phyloP scores from a whole-genome alignment of 2,329 filamentous ascomycete species.

The Exophiala oligosperma region DNA sequence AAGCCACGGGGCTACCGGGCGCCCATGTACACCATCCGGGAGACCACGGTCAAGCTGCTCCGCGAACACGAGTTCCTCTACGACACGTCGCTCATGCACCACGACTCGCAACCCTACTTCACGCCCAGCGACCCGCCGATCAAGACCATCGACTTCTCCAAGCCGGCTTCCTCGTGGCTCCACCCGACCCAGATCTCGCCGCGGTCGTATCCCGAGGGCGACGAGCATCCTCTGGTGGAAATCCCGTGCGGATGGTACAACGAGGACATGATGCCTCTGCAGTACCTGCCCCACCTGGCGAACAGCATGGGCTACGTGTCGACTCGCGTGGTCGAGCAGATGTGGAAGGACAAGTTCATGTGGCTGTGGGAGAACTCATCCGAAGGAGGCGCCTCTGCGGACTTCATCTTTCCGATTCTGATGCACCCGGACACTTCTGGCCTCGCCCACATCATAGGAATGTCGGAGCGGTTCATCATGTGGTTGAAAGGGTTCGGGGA shows the following conservation, averaged over 20 bases:
- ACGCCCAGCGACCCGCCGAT: constrained; percentile 37
- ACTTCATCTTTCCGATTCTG: constrained; percentile 52
- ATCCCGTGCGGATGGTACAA: constrained; percentile 54
- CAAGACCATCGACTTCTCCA: constrained; percentile 41
- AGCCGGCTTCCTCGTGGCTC: constrained; percentile 45
- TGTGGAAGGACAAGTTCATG: constrained; percentile 52
- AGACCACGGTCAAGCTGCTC: constrained; percentile 41
- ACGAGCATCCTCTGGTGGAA: constrained; percentile 42
- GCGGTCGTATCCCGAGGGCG: constrained; percentile 26
- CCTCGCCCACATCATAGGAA: constrained; percentile 62
- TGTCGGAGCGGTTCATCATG: constrained; percentile 53
- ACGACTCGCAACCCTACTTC: constrained; percentile 45
- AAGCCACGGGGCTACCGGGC: constrained; percentile 53
- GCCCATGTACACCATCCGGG: constrained; percentile 41
- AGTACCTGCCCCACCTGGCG: constrained; percentile 46
- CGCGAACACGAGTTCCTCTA: constrained; percentile 46
- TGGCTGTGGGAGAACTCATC: constrained; percentile 40
- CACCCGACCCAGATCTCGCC: constrained; percentile 37
- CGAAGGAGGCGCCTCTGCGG: constrained; percentile 18
- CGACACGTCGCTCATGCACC: constrained; percentile 44
- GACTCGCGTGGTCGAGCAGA: constrained; percentile 48
- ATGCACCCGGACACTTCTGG: constrained; percentile 61
- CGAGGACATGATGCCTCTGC: constrained; percentile 53
- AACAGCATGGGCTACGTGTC: constrained; percentile 53
- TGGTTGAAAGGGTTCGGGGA: constrained; percentile 51